Evolutionary conservation across 352 stramenopile genomes (phyloP), one percentile per base, ranked within the genome.

Genomic region (Phytophthora pistaciae): DNA sequence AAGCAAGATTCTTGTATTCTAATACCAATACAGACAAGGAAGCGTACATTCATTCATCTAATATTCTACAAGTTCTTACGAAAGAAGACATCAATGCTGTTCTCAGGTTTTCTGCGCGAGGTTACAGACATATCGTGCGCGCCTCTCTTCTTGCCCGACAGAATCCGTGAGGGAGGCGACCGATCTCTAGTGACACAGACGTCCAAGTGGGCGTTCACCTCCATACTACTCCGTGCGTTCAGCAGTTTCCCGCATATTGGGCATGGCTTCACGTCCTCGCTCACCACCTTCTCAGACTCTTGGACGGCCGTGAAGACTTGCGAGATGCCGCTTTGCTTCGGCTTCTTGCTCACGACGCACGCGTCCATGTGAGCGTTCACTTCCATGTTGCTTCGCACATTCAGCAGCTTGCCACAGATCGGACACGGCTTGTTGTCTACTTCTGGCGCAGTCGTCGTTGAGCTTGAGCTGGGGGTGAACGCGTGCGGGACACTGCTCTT

Each of bases 151-250:
- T 67, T 70, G 27, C 61, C 46, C 48, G 23, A 62, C 27, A 25
- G 18, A 38, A 25, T 64, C 53, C 48, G 38, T 31, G 57, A 64
- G 1, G 48, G 11, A 7, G 56, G 9, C 29, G 52, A 66, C n/a
- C 25, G 46, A 66, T 71, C 42, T 50, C 44, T 59, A 29, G 29
- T 44, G 31, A 77, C 60, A 64, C 85, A 92, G 36, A 70, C 74
- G 55, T 92, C 85, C n/a, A 92, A 78, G 65, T 92, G 85, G 20
- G 75, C 67, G 61, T 90, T 91, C 63, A 92, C 81, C 21, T 83
- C 69, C 60, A 90, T 84, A 31, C 74, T 73, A 58, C 80, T 91
- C 31, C 73, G 61, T 14, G 73, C 61, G 66, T 91, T 87, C 53
- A 92, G 80, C 16, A 77, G 60, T n/a, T 86, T 79, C 1, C 80